These are phyloP conservation scores for Hymenoscyphus scutula DNA, from an alignment of 2,329 filamentous ascomycete genomes.

Conservation along the genomic window DNA sequence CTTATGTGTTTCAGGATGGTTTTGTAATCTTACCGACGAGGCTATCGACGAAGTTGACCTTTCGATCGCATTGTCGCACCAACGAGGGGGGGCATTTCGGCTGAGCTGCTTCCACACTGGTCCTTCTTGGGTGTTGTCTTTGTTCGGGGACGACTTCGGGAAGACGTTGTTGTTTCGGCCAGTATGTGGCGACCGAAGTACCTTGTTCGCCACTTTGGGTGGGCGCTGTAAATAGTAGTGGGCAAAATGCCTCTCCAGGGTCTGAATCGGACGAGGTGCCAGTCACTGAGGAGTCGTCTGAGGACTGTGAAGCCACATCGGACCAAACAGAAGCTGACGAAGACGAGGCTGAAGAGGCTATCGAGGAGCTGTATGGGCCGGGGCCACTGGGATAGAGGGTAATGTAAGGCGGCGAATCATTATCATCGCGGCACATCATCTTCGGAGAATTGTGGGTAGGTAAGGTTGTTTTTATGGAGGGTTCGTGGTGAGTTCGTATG, in stretches of 20 bases:
- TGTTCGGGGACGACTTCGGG: conserved; percentile 55
- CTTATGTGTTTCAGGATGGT: conserved; percentile 29
- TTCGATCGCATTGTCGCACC: conserved; percentile 84
- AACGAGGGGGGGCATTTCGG: conserved; percentile 69
- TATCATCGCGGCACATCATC: conserved; percentile 54
- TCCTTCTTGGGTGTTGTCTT: conserved; percentile 62
- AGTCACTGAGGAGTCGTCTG: conserved; percentile 64
- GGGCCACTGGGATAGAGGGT: conserved; percentile 51
- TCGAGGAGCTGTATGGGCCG: conserved; percentile 65
- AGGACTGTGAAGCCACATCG: conserved; percentile 65
- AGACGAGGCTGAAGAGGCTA: conserved; percentile 73
- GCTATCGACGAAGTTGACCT: conserved; percentile 92
- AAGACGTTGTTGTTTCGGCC: conserved; percentile 35
- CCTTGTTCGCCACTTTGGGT: conserved; percentile 35
- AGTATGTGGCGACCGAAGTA: conserved; percentile 31
- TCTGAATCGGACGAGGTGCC: conserved; percentile 53
- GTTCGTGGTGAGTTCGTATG: conserved; percentile 15
- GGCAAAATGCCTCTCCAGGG: conserved; percentile 45
- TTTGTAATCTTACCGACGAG: conserved; percentile 79
- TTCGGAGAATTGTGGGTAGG: conserved; percentile 43
- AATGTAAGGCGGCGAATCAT: conserved; percentile 53
- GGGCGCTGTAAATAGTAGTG: conserved; percentile 36
- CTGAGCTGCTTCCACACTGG: conserved; percentile 52
- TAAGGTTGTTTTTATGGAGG: conserved; percentile 18
- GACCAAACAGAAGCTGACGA: conserved; percentile 79